Percentiles rank a stretch among this genome's conserved stretches.
phyloP scores from a whole-genome alignment of 2,329 filamentous ascomycete genomes.

The Colletotrichum endophyticum region DNA sequence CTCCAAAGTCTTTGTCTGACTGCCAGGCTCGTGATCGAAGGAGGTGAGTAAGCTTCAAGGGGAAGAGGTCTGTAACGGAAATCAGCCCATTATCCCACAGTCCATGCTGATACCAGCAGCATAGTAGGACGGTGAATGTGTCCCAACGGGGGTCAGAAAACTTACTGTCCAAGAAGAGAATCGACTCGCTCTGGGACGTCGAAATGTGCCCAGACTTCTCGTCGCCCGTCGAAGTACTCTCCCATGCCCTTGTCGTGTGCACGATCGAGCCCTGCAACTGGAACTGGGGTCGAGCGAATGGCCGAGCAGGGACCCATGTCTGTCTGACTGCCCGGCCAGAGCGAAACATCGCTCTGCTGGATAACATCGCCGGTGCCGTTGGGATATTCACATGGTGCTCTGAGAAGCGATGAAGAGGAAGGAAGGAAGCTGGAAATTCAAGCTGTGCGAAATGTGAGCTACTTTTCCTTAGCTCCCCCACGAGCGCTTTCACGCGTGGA shows the following conservation, averaged over 20 bases:
- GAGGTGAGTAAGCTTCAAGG: conserved; percentile 68
- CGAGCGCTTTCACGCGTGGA: neutral
- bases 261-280: neutral
- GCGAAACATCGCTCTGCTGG: conserved; percentile 11
- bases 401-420: neutral
- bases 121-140: accelerated
- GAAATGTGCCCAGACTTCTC: conserved; percentile 82
- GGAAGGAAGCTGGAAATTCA: neutral
- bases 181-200: conserved; percentile 76
- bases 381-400: neutral
- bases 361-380: neutral
- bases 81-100: neutral
- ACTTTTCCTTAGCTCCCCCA: neutral
- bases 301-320: neutral
- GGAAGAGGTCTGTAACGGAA: conserved; percentile 73
- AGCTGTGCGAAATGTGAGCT: neutral
- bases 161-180: conserved; percentile 90
- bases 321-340: neutral
- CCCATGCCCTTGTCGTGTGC: conserved; percentile 35
- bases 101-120: neutral
- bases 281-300: neutral
- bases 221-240: conserved; percentile 56
- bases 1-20: conserved; percentile 53
- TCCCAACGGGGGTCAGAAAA: neutral
- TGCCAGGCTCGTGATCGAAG: conserved; percentile 49